Base-by-base conservation (phyloP, 257 asterid genomes). In the Ballota nigra region DNA sequence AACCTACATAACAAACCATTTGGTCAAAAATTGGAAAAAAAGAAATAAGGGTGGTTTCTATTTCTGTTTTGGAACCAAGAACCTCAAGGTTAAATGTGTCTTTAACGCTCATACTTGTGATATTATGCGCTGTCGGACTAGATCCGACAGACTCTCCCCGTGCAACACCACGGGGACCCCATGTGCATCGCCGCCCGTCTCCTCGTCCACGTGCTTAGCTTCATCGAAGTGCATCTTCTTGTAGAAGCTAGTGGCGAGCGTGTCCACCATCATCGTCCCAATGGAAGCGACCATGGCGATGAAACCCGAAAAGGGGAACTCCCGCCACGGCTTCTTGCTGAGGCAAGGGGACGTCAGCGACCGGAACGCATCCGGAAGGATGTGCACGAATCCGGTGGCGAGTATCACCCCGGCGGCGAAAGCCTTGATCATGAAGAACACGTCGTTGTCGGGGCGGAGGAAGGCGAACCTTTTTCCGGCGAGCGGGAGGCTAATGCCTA, bases 361-460 rank as follows among this genome's bases (percentile, higher is more conserved):
- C 24, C 59, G n/a, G 75, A 80, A 84, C 23, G 86, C 86, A 2
- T 82, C 86, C 2, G 89, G 89, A 1, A 84, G 85, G 58, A 84
- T 73, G 79, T 84, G 89, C 19, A 84, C 57, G 63, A 84, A 82
- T 0, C 85, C 89, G 0, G 89, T 82, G 0, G 86, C 85, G 19
- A 84, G 40, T 26, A 84, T 83, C 29, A 84, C 89, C 2, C 89
- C 86, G 2, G 85, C 89, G 2, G 83, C 89, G 31, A 82, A 82
- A 9, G 85, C 85, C 75, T 82, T 84, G 77, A 84, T 69, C 86
- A 84, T 78, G 79, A 84, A 82, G 77, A 84, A 84, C 3, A 82
- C 13, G 75, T 84, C 82, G 9, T 78, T 82, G 6, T 84, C 85
- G 0, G 85, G 85, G 47, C 73, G 79, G 11, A 85, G 80, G 60